Evolutionary conservation across 805 yeast genomes (phyloP).

Genomic region (Brettanomyces nanus): DNA sequence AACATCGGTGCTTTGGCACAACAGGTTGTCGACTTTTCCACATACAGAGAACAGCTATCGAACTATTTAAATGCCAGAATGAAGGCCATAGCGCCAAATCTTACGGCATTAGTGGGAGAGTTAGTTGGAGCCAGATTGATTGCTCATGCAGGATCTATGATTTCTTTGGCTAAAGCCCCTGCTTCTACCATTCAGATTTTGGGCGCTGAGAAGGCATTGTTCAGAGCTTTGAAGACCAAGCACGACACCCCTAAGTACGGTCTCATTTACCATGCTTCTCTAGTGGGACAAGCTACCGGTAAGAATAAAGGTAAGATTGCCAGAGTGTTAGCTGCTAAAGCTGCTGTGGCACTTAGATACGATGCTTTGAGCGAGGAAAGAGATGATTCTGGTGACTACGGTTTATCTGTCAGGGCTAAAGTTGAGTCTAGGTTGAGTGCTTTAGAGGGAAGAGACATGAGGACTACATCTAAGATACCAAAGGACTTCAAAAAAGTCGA

Average conservation of each 20-base stretch:
- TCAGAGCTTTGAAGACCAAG: slow-evolving; percentile 97
- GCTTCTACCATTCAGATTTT: slow-evolving; percentile 97
- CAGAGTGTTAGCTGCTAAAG: slow-evolving; percentile 96
- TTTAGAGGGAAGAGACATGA: slow-evolving; percentile 92
- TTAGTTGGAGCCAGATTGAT: slow-evolving; percentile 97
- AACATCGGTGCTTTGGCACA: slow-evolving; percentile 90
- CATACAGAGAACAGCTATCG: slow-evolving; percentile 92
- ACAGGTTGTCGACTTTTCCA: slow-evolving; percentile 92
- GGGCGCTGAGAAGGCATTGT: slow-evolving; percentile 98
- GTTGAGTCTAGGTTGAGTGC: slow-evolving; percentile 92
- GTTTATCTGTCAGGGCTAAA: slow-evolving; percentile 83
- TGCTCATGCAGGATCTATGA: slow-evolving; percentile 93
- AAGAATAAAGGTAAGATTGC: slow-evolving; percentile 98
- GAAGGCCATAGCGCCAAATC: slow-evolving; percentile 98
- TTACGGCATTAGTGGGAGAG: slow-evolving; percentile 94
- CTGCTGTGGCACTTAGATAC: slow-evolving; percentile 92
- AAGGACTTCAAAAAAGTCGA: slow-evolving; percentile 84
- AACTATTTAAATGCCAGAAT: slow-evolving; percentile 87
- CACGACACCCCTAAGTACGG: slow-evolving; percentile 99
- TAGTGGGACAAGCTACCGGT: slow-evolving; percentile 97
- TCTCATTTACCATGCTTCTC: slow-evolving; percentile 90
- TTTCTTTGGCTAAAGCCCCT: slow-evolving; percentile 94
- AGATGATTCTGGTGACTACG: slow-evolving; percentile 91
- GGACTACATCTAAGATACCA: slow-evolving; percentile 78
- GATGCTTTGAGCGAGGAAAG: slow-evolving; percentile 97